phyloP scores from a whole-genome alignment of 148 eudicot species.

The Amaranthus cruentus region DNA sequence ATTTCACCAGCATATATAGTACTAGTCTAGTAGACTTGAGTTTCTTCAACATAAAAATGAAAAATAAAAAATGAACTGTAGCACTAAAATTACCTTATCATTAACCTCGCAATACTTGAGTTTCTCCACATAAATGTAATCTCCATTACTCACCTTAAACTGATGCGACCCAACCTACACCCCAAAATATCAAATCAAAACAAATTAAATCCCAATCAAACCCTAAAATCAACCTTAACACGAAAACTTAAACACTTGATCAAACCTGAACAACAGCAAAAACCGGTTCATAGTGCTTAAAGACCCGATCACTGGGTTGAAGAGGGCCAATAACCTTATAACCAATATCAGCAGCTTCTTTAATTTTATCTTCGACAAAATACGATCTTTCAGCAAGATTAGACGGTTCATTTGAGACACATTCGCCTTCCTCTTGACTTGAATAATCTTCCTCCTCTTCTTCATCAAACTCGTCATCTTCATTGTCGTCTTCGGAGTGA shows the following conservation, averaged over 20 bases:
- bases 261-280: slow-evolving; percentile 86
- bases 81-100: slow-evolving; percentile 53
- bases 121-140: slow-evolving; percentile 68
- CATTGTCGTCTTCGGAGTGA: background rate
- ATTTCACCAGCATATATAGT: background rate
- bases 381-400: slow-evolving; percentile 34
- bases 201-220: slow-evolving; percentile 4
- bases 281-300: slow-evolving; percentile 63
- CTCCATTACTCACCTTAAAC: slow-evolving; percentile 98
- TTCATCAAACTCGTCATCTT: slow-evolving; percentile 17
- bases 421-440: slow-evolving; percentile 20
- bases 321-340: slow-evolving; percentile 76
- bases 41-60: background rate
- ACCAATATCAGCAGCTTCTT: slow-evolving; percentile 72
- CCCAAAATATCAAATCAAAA: background rate
- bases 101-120: slow-evolving; percentile 87
- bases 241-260: too few species aligned
- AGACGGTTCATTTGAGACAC: slow-evolving; percentile 19
- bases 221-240: background rate
- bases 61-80: background rate
- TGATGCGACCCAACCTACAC: slow-evolving; percentile 93
- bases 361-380: slow-evolving; percentile 46
- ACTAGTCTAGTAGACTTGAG: background rate
- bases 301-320: slow-evolving; percentile 45
- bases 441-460: slow-evolving; percentile 25